Conservation (phyloP, 23 red algal species). For the Gracilariopsis chorda region DNA sequence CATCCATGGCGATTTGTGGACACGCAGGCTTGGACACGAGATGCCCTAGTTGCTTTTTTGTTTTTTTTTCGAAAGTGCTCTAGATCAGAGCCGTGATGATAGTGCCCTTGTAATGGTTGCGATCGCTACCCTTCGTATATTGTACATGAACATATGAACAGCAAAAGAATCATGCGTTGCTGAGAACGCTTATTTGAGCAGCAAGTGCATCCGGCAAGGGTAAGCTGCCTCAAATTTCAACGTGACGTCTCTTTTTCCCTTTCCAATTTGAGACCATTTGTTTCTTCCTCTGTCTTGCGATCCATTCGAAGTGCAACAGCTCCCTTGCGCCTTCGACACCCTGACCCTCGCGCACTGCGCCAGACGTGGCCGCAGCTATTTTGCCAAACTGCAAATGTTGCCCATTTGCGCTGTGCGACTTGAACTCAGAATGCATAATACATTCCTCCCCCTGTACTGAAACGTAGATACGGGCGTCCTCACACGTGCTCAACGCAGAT, state of each 20-base stretch:
- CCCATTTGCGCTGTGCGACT: background rate
- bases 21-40: no score
- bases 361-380: background rate
- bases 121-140: no score
- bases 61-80: no score
- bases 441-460: background rate
- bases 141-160: no score
- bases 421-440: background rate
- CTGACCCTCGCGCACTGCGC: background rate
- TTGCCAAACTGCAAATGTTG: background rate
- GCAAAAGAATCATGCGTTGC: no score
- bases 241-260: constrained; percentile 9
- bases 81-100: no score
- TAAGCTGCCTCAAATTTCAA: constrained; percentile 15
- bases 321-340: background rate
- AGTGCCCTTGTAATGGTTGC: no score
- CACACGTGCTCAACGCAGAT: background rate
- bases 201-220: no score
- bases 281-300: background rate
- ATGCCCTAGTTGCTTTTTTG: no score
- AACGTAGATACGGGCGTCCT: background rate
- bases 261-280: constrained; percentile 8
- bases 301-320: background rate
- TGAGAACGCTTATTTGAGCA: no score
- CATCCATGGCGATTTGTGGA: no score